These are phyloP conservation scores for Vicia sativa DNA, from an alignment of 306 rosid species.

Conservation along the genomic window DNA sequence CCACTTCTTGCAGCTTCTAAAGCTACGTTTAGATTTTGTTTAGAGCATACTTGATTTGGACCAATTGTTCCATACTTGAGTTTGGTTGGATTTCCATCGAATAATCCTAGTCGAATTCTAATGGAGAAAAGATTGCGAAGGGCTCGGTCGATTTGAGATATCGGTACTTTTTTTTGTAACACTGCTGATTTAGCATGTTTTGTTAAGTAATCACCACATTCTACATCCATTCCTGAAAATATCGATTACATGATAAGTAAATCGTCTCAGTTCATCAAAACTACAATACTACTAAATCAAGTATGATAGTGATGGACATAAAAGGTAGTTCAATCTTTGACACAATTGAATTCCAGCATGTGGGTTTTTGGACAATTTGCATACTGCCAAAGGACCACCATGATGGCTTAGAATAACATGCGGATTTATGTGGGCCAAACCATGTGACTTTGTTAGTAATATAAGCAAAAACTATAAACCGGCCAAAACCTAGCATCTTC, in stretches of 20 bases:
- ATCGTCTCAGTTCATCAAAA: not conserved
- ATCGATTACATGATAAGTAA: not conserved
- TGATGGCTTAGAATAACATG: slow-evolving; percentile 6
- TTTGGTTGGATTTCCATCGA: slow-evolving; percentile 73
- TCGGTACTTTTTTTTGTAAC: slow-evolving; percentile 48
- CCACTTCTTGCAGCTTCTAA: slow-evolving; percentile 85
- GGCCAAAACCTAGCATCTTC: not conserved
- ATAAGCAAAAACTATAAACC: not conserved
- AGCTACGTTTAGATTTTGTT: slow-evolving; percentile 59
- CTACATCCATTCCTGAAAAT: slow-evolving; percentile 80
- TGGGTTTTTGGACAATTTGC: not conserved
- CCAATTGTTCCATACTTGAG: slow-evolving; percentile 68
- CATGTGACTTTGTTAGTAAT: slow-evolving; percentile 12
- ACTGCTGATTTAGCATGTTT: slow-evolving; percentile 65
- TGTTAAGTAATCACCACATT: slow-evolving; percentile 70
- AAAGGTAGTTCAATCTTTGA: too few species aligned
- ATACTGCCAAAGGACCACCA: not conserved
- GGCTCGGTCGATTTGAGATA: slow-evolving; percentile 66
- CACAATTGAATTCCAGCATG: not conserved
- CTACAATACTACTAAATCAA: too few species aligned
- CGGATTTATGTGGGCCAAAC: slow-evolving; percentile 32
- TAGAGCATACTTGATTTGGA: slow-evolving; percentile 64
- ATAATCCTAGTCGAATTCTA: slow-evolving; percentile 82
- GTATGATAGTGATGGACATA: too few species aligned
- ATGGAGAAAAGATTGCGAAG: slow-evolving; percentile 72